Evolutionary conservation across 2,329 filamentous ascomycete genomes (phyloP).

Genomic region (Leptographium procerum): DNA sequence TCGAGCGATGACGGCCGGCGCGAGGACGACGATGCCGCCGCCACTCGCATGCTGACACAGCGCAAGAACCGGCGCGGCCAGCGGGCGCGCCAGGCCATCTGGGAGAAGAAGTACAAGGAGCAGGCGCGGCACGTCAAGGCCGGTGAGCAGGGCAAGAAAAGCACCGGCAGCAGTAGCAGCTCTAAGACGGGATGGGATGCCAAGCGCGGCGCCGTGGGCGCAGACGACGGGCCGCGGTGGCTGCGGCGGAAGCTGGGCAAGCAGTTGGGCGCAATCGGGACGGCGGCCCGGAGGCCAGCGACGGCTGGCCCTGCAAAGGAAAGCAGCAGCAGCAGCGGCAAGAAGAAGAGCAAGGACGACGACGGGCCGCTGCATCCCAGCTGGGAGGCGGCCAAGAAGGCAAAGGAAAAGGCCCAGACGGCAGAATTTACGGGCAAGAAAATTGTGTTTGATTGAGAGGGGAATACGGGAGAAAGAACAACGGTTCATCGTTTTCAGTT

Average conservation of each 20-base stretch:
- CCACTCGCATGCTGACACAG: slow-evolving; percentile 31
- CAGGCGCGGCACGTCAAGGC: slow-evolving; percentile 57
- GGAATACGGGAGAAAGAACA: background rate
- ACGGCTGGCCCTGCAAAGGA: background rate
- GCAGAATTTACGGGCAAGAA: slow-evolving; percentile 45
- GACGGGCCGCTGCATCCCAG: slow-evolving; percentile 43
- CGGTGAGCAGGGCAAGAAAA: slow-evolving; percentile 35
- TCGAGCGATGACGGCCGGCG: slow-evolving; percentile 63
- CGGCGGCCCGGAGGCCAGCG: background rate
- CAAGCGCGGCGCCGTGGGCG: slow-evolving; percentile 41
- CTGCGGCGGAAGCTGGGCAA: slow-evolving; percentile 15
- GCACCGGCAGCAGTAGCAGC: slow-evolving; percentile 21
- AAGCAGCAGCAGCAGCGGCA: background rate
- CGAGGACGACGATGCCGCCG: slow-evolving; percentile 55
- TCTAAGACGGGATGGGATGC: slow-evolving; percentile 41
- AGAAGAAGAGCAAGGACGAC: slow-evolving; percentile 1
- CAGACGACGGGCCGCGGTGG: slow-evolving; percentile 33
- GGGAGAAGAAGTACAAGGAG: slow-evolving; percentile 68
- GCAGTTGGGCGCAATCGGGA: slow-evolving; percentile 8
- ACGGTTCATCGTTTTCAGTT: background rate
- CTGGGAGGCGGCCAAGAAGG: slow-evolving; percentile 53
- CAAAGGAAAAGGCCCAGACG: slow-evolving; percentile 43
- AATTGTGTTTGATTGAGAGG: slow-evolving; percentile 39
- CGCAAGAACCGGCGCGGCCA: slow-evolving; percentile 66
- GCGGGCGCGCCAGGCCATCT: slow-evolving; percentile 64